Conservation (phyloP, 352 stramenopile species). For the Phytophthora chlamydospora region DNA sequence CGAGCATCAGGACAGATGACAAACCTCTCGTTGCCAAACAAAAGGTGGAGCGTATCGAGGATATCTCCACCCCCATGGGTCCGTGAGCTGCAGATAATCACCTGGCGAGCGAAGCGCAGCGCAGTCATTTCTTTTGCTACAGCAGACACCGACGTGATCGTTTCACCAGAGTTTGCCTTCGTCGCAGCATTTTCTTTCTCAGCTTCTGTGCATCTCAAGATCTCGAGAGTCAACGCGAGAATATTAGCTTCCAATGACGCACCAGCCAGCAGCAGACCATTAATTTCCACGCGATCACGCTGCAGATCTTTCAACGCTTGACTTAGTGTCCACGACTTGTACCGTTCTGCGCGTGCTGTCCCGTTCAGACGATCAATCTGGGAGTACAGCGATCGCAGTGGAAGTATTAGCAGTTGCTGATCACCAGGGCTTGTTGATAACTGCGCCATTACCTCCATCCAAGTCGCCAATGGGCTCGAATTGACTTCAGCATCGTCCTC, state of each 20-base stretch:
- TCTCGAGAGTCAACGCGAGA: conserved; percentile 25
- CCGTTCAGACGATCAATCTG: conserved; percentile 49
- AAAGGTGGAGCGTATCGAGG: conserved; percentile 60
- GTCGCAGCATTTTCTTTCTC: neutral
- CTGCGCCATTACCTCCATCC: conserved; percentile 22
- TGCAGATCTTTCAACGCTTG: conserved; percentile 76
- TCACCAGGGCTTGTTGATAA: conserved; percentile 7
- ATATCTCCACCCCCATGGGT: conserved; percentile 75
- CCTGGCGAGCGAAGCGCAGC: conserved; percentile 57
- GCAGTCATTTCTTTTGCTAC: conserved; percentile 46
- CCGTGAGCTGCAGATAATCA: conserved; percentile 67
- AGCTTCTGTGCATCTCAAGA: conserved; percentile 20
- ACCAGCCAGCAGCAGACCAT: conserved; percentile 43
- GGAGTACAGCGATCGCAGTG: conserved; percentile 59
- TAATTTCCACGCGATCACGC: conserved; percentile 65
- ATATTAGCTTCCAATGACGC: conserved; percentile 38
- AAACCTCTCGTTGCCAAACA: conserved; percentile 52
- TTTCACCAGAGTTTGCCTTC: neutral
- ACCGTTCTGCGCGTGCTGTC: conserved; percentile 41
- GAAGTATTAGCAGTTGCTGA: conserved; percentile 35
- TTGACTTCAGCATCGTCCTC: conserved; percentile 2
- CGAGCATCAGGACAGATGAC: conserved; percentile 60
- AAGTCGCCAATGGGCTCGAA: conserved; percentile 8
- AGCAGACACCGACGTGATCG: neutral
- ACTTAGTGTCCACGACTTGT: conserved; percentile 55